phyloP scores from a whole-genome alignment of 140 eudicot species.

The Flaveria floridana region DNA sequence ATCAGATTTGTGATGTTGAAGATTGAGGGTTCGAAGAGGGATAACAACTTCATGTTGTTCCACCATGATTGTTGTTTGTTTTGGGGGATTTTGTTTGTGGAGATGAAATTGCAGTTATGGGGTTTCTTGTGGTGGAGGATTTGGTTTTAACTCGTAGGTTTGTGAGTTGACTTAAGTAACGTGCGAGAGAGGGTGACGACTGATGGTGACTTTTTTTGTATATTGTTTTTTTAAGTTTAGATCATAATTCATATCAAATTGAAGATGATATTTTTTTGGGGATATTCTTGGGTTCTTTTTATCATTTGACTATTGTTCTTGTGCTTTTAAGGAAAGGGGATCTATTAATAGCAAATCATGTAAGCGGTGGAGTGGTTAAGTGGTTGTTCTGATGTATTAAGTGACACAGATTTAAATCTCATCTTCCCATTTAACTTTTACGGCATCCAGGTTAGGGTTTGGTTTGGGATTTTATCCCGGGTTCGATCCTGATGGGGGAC shows the following conservation, averaged over 20 bases:
- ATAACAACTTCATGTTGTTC: neutral
- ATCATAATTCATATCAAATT: too few species aligned
- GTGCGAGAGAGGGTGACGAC: neutral
- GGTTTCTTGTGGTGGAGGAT: conserved; percentile 15
- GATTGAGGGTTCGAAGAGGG: conserved; percentile 3
- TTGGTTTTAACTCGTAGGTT: neutral
- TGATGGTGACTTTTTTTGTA: conserved; percentile 2
- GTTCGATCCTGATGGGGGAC: too few species aligned
- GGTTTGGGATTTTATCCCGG: too few species aligned
- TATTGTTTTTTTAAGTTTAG: too few species aligned
- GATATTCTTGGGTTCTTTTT: too few species aligned
- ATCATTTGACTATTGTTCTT: neutral
- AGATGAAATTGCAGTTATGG: neutral
- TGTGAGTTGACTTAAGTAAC: neutral
- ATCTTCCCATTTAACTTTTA: too few species aligned
- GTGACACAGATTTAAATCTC: too few species aligned
- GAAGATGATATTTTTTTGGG: too few species aligned
- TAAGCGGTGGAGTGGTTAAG: too few species aligned
- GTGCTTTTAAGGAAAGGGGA: neutral
- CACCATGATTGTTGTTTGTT: neutral
- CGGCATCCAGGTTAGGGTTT: too few species aligned
- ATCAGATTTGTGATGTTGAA: neutral
- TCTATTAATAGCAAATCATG: too few species aligned
- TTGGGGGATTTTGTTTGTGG: neutral
- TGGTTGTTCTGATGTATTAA: too few species aligned